Evolutionary conservation across 139 green algal genomes (phyloP).

Genomic region (Spirogloea muscicola): DNA sequence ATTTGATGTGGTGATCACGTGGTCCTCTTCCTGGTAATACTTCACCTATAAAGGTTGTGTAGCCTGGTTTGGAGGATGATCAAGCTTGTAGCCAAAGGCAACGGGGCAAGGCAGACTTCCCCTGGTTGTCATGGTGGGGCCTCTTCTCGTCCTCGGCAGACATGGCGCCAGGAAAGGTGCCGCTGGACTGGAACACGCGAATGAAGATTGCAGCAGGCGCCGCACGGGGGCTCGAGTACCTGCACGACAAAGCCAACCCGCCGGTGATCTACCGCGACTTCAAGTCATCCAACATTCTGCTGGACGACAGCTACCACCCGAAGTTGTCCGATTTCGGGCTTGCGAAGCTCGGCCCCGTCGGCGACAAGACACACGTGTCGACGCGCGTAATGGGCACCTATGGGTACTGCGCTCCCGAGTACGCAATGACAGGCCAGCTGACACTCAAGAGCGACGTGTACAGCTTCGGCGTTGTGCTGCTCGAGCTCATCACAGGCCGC

Average conservation of each 20-base stretch:
- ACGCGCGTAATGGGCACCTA: conserved; percentile 53
- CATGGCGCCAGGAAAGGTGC: conserved; percentile 13
- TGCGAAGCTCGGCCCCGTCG: conserved; percentile 40
- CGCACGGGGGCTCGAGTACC: conserved; percentile 47
- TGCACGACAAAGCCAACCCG: conserved; percentile 52
- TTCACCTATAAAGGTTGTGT: no score
- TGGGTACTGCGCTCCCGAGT: conserved; percentile 80
- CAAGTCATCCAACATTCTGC: conserved; percentile 58
- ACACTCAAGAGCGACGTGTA: conserved; percentile 56
- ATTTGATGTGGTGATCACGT: no score
- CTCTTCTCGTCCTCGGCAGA: conserved; percentile 1
- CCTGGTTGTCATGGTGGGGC: no score
- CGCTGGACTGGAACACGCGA: conserved; percentile 42
- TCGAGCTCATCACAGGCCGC: conserved; percentile 60
- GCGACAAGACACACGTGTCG: conserved; percentile 48
- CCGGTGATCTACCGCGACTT: conserved; percentile 64
- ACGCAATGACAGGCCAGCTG: conserved; percentile 41
- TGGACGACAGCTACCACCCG: conserved; percentile 68
- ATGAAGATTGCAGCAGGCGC: conserved; percentile 42
- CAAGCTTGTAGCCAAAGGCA: no score
- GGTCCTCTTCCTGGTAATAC: no score
- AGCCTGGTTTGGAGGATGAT: no score
- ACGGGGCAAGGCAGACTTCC: no score
- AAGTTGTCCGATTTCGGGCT: conserved; percentile 77
- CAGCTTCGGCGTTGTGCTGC: conserved; percentile 54